phyloP scores from a whole-genome alignment of 2,329 filamentous ascomycete genomes.

The Penicillium vulpinum region DNA sequence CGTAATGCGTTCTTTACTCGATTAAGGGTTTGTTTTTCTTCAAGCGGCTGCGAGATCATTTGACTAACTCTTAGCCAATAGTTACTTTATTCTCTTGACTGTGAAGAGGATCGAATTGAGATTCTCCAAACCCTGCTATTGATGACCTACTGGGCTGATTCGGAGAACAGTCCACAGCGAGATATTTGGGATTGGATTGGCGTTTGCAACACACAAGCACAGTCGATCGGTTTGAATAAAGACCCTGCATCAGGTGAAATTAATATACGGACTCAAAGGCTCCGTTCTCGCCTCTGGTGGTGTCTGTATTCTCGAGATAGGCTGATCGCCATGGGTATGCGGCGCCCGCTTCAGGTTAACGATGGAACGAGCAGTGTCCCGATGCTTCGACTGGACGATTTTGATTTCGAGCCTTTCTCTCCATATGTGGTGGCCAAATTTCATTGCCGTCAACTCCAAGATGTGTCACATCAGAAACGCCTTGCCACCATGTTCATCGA shows the following conservation, averaged over 20 bases:
- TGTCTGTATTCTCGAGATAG: conserved; percentile 89
- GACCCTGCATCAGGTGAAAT: conserved; percentile 65
- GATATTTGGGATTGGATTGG: conserved; percentile 97
- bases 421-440: conserved; percentile 67
- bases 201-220: conserved; percentile 80
- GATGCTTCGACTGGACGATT: conserved; percentile 76
- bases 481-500: conserved; percentile 82
- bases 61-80: conserved; percentile 36
- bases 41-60: not conserved
- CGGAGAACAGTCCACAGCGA: conserved; percentile 79
- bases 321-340: conserved; percentile 83
- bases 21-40: conserved; percentile 61
- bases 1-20: conserved; percentile 81
- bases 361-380: conserved; percentile 89
- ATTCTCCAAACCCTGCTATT: conserved; percentile 80
- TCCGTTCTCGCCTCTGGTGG: conserved; percentile 94
- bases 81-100: conserved; percentile 88
- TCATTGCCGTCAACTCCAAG: conserved; percentile 66
- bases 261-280: conserved; percentile 64
- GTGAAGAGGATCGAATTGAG: conserved; percentile 79
- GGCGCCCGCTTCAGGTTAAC: conserved; percentile 83
- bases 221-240: conserved; percentile 82
- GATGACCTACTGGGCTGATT: conserved; percentile 95
- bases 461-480: conserved; percentile 69
- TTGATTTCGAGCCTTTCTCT: conserved; percentile 68